Evolutionary conservation across 1,284 basidiomycete species (phyloP), one percentile per base, ranked within the genome.

Genomic region (Cryptococcus wingfieldii): DNA sequence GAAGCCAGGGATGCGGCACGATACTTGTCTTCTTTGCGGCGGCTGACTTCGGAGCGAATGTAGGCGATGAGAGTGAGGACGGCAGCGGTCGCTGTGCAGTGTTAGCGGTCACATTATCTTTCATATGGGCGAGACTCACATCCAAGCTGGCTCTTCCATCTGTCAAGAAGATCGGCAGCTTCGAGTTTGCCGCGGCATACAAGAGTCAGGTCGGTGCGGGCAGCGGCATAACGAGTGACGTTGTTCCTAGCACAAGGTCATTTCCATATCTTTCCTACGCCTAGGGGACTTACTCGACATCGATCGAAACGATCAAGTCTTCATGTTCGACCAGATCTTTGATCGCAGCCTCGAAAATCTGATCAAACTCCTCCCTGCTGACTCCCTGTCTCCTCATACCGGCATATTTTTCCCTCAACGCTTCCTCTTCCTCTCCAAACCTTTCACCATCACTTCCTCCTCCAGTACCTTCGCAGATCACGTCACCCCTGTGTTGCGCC

Each of bases 311-410:
- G 60, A 89, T 79, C n/a, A 93, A 81, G 46, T 88, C 87, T 54
- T 86, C 88, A 81, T 88, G 91, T 67, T 86, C 81, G 39, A 85
- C 80, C 51, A 96, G 78, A 69, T 96, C 87, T 62, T 85, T 83
- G 56, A 97, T 81, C 16, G 93, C 93, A 66, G 89, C 86, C 61
- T 72, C 66, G 45, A 71, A 76, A 47, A 73, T 62, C 51, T 74
- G 71, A 44, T 72, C 64, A 49, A 73, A 76, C 47, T 68, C 61
- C 50, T 73, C 70, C 28, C 51, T 54, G 14, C 61, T 43, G 12
- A 42, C 6, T 6, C 31, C n/a, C 16, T 34, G 67, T 66, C 42
- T 70, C 59, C 65, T 71, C 61, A 59, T 69, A 54, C 59, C 72
- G 4, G 61, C 62, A 49, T 70, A 74, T 27, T 63, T 55, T 41